Conservation (phyloP, 2,329 filamentous ascomycete genomes). For the Aspergillus chevalieri region DNA sequence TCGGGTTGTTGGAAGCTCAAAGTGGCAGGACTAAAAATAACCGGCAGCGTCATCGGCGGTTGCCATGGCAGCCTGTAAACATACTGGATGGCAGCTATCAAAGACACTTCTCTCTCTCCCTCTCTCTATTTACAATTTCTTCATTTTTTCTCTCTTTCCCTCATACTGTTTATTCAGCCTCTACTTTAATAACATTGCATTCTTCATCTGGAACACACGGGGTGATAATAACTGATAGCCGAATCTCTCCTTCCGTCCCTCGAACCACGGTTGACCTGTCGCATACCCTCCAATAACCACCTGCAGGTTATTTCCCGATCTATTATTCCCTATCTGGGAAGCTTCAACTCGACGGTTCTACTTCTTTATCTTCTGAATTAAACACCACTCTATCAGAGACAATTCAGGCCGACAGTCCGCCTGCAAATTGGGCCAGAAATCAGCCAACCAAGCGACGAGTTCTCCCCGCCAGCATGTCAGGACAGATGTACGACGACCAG, state of each 20-base stretch:
- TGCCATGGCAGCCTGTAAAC: conserved; percentile 38
- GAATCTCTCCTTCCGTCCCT: background rate
- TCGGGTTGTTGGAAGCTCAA: no score
- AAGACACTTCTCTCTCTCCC: background rate
- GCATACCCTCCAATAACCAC: background rate
- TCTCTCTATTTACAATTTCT: background rate
- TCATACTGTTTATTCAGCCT: no score
- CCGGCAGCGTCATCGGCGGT: conserved; percentile 13
- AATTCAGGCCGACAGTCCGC: background rate
- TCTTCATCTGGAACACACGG: no score
- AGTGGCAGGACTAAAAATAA: background rate
- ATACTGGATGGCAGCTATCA: conserved; percentile 9
- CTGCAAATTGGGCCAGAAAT: no score
- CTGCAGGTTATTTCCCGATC: background rate
- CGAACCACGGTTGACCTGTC: conserved; percentile 4
- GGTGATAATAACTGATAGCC: no score
- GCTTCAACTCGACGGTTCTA: background rate
- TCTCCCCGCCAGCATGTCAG: conserved; percentile 24
- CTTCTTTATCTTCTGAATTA: background rate
- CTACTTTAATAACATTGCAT: no score
- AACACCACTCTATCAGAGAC: background rate
- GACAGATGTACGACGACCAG: conserved; percentile 36
- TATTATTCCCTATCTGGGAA: background rate
- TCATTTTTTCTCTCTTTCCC: background rate
- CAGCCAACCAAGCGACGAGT: background rate